Percentiles rank a stretch among this genome's conserved stretches.
These are phyloP conservation scores for Saccharomycopsis oosterbeekiorum DNA, from an alignment of 805 yeast species.

Conservation along the genomic window DNA sequence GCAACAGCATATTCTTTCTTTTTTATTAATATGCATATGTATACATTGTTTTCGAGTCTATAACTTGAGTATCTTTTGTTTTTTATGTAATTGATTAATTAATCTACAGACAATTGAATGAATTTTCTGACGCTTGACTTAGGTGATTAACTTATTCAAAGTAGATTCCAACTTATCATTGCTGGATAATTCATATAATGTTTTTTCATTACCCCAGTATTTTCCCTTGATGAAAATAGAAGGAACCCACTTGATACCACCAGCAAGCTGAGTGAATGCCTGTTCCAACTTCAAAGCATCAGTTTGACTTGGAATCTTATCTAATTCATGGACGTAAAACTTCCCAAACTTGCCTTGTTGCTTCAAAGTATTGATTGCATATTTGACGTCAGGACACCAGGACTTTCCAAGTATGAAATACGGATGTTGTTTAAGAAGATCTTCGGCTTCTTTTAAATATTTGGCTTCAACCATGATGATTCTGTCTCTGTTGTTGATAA, in stretches of 20 bases:
- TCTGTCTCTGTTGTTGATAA: background rate
- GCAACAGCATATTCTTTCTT: no score
- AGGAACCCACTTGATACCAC: slow-evolving; percentile 62
- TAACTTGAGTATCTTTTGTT: no score
- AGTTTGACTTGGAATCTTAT: slow-evolving; percentile 35
- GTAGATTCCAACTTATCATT: slow-evolving; percentile 10
- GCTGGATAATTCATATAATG: slow-evolving; percentile 27
- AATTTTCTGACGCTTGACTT: no score
- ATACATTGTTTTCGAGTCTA: no score
- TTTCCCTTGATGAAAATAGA: slow-evolving; percentile 52
- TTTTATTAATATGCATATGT: no score
- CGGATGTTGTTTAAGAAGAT: slow-evolving; percentile 35
- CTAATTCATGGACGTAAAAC: slow-evolving; percentile 50
- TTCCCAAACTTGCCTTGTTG: slow-evolving; percentile 41
- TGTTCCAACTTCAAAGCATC: slow-evolving; percentile 45
- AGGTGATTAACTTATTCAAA: slow-evolving; percentile 1
- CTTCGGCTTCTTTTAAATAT: slow-evolving; percentile 33
- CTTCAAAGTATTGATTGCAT: slow-evolving; percentile 46
- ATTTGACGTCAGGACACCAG: slow-evolving; percentile 76
- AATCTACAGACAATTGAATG: no score
- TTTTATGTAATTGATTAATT: no score
- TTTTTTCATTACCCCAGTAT: slow-evolving; percentile 48
- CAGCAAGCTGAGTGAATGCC: slow-evolving; percentile 43
- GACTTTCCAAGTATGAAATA: slow-evolving; percentile 55
- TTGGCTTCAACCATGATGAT: slow-evolving; percentile 11